These are phyloP conservation scores for Raffaelea deltoideospora DNA, from an alignment of 2,329 filamentous ascomycete genomes.

Conservation along the genomic window DNA sequence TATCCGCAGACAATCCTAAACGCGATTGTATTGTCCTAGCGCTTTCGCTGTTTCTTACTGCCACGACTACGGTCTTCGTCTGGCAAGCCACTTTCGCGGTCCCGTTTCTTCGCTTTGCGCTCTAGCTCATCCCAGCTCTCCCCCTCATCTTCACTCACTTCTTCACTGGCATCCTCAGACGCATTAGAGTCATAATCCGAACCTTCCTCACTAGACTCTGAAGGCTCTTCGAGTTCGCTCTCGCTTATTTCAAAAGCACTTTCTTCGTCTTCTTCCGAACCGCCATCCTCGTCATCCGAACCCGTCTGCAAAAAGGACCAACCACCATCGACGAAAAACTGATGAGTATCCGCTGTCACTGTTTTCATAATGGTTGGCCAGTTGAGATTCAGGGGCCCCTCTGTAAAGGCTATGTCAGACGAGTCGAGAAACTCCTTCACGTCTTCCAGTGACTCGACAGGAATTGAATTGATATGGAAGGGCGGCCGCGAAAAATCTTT, in stretches of 20 bases:
- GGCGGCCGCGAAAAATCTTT: conserved; percentile 90
- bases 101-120: conserved; percentile 76
- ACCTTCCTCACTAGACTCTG: conserved; percentile 63
- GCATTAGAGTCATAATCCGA: conserved; percentile 90
- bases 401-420: conserved; percentile 84
- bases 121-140: conserved; percentile 94
- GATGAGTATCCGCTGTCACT: conserved; percentile 80
- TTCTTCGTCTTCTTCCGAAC: conserved; percentile 74
- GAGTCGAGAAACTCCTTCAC: conserved; percentile 98
- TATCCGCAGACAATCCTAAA: too few species aligned
- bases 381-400: conserved; percentile 93
- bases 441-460: conserved; percentile 82
- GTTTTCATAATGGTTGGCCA: conserved; percentile 99
- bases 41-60: conserved; percentile 51
- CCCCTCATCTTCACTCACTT: conserved; percentile 59
- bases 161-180: conserved; percentile 66
- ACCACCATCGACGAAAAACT: conserved; percentile 88
- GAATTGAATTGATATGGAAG: conserved; percentile 94
- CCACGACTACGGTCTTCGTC: conserved; percentile 66
- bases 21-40: too few species aligned
- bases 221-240: conserved; percentile 69
- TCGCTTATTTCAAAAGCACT: conserved; percentile 85
- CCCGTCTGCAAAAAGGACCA: conserved; percentile 88
- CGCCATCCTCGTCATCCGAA: conserved; percentile 67
- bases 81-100: conserved; percentile 51